Evolutionary conservation across 2,329 filamentous ascomycete species (phyloP), one percentile per base, ranked within the genome.

Genomic region (Colletotrichum sublineola): DNA sequence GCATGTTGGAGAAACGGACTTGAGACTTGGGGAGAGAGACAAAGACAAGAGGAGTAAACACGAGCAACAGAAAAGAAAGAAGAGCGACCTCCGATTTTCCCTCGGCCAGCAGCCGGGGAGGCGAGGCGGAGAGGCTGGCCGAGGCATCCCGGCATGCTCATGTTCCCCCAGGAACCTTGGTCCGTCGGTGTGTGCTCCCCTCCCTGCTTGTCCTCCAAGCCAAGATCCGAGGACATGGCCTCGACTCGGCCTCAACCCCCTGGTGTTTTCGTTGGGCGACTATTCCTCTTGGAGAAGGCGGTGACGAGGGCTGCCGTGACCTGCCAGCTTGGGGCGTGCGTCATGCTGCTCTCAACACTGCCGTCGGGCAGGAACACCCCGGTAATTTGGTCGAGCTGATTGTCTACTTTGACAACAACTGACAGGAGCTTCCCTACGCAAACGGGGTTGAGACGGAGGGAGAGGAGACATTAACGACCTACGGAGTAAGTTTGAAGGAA

Each of bases 201-300:
- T 9, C 11, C 15, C 50, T 18, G 14, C 50, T 8, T 18, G 9
- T 20, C 18, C 18, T 20, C 20, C 31, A 24, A 24, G 24, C 24
- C 31, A 56, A 36, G 31, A 20, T n/a, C 52, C 6, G 5, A 57
- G 31, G 40, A 44, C 58, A 65, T 42, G 61, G 44, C 42, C 50
- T 57, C 42, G 61, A 48, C 42, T 66, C 67, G 67, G 56, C 52
- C 73, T 74, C 73, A 74, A 74, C 69, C 73, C 71, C 73, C 71
- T 68, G 73, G 63, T n/a, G 44, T 66, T 74, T 74, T 74, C 73
- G 73, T 74, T 74, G 73, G 63, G 73, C 60, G 62, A 67, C 71
- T 57, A 61, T 68, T 11, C 67, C 57, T 2, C 0, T 50, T 44
- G 0, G 0, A 14, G 73, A 15, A 74, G 11, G 73, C 73, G 73